These are phyloP conservation scores for Thecaphora thlaspeos DNA, from an alignment of 1,284 basidiomycete genomes.

Conservation along the genomic window DNA sequence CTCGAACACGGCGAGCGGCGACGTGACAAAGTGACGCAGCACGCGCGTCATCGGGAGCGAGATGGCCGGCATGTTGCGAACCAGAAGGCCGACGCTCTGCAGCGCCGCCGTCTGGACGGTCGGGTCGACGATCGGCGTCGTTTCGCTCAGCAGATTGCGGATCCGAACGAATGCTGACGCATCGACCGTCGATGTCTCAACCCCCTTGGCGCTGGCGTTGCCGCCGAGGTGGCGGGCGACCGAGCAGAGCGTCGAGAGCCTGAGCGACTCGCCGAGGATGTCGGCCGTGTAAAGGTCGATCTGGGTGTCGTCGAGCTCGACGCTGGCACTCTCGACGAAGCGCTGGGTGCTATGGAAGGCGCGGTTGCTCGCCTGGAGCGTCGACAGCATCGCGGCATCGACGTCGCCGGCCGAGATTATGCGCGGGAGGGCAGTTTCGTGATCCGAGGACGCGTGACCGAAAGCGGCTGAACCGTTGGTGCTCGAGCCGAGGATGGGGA, in stretches of 20 bases:
- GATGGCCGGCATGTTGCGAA: conserved; percentile 79
- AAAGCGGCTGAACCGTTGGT: conserved; percentile 29
- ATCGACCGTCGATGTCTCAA: conserved; percentile 62
- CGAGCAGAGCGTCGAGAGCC: conserved; percentile 81
- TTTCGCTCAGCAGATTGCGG: conserved; percentile 74
- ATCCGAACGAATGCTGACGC: conserved; percentile 71
- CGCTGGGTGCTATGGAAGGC: conserved; percentile 50
- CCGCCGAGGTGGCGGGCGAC: conserved; percentile 67
- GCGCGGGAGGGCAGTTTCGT: conserved; percentile 54
- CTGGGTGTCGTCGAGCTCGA: conserved; percentile 34
- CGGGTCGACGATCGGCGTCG: conserved; percentile 75
- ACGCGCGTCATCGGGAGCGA: conserved; percentile 75
- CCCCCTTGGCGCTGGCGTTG: too few species aligned
- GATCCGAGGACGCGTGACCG: conserved; percentile 5
- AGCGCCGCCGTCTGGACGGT: conserved; percentile 81
- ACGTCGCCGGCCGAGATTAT: conserved; percentile 53
- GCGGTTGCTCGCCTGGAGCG: conserved; percentile 46
- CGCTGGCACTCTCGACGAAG: conserved; percentile 46
- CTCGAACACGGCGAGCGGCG: conserved; percentile 82
- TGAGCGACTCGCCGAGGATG: conserved; percentile 63
- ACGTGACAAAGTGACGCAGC: conserved; percentile 82
- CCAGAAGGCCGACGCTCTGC: conserved; percentile 74
- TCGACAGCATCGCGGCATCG: conserved; percentile 27
- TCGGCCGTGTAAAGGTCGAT: conserved; percentile 43
- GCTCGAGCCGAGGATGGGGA: conserved; percentile 21